Evolutionary conservation across 1,284 basidiomycete species (phyloP).

Genomic region (Boletus subluridellus): DNA sequence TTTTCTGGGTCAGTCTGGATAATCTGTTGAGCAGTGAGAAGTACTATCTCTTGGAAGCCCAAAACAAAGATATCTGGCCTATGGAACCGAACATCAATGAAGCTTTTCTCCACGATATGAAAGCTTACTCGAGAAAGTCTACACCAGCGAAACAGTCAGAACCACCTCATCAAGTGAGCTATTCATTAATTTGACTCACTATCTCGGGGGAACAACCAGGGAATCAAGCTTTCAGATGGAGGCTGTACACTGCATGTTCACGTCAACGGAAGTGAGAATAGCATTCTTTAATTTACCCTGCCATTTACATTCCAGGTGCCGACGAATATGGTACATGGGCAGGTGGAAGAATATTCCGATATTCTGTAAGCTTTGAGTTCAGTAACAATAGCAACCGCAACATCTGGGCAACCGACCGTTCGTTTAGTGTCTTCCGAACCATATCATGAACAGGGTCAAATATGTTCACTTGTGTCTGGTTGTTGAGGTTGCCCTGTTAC

Average conservation of each 20-base stretch:
- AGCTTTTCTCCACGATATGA: neutral
- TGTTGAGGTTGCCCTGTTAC: slow-evolving; percentile 82
- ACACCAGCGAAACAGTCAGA: slow-evolving; percentile 12
- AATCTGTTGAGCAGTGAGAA: slow-evolving; percentile 94
- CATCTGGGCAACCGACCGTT: slow-evolving; percentile 45
- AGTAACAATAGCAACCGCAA: neutral
- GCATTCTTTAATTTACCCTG: slow-evolving; percentile 46
- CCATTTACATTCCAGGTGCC: slow-evolving; percentile 99
- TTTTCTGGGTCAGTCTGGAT: slow-evolving; percentile 95
- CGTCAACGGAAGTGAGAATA: slow-evolving; percentile 11
- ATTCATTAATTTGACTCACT: slow-evolving; percentile 45
- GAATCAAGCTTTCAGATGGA: slow-evolving; percentile 78
- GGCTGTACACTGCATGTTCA: slow-evolving; percentile 40
- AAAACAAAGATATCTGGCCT: slow-evolving; percentile 91
- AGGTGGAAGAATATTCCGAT: slow-evolving; percentile 82
- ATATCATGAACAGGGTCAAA: slow-evolving; percentile 94
- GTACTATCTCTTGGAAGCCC: slow-evolving; percentile 97
- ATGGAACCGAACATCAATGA: slow-evolving; percentile 7
- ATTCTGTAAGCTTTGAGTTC: slow-evolving; percentile 44
- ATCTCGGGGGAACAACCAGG: slow-evolving; percentile 86
- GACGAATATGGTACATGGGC: slow-evolving; percentile 70
- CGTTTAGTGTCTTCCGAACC: slow-evolving; percentile 66
- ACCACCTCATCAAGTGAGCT: neutral
- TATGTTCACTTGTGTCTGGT: slow-evolving; percentile 84
- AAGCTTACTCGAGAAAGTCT: slow-evolving; percentile 60